These are phyloP conservation scores for Physcia stellaris DNA, from an alignment of 495 filamentous ascomycete genomes.

Conservation along the genomic window DNA sequence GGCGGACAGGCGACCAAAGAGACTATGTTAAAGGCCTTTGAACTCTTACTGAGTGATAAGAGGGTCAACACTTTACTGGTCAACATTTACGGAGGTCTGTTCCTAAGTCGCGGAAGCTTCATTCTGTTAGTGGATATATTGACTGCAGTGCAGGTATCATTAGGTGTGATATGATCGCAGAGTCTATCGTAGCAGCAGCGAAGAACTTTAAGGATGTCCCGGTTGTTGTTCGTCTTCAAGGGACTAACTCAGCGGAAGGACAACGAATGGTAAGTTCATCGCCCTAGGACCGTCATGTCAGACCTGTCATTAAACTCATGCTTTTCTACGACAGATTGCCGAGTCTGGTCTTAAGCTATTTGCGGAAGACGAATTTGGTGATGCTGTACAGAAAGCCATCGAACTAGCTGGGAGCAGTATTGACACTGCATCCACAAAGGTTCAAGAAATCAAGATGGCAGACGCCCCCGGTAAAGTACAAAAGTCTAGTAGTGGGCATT, in stretches of 20 bases:
- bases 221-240: conserved; percentile 68
- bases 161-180: conserved; percentile 73
- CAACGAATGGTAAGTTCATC: too few relatives aligned
- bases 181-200: conserved; percentile 64
- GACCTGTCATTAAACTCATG: too few relatives aligned
- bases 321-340: too few relatives aligned
- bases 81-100: conserved; percentile 77
- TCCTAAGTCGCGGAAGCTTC: too few relatives aligned
- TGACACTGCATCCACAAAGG: too few relatives aligned
- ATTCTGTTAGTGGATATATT: too few relatives aligned
- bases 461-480: too few relatives aligned
- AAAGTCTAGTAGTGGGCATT: too few relatives aligned
- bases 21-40: conserved; percentile 63
- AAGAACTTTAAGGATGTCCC: conserved; percentile 56
- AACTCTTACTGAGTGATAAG: conserved; percentile 53
- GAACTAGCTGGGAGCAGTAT: conserved; percentile 43
- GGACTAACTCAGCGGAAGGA: conserved; percentile 39
- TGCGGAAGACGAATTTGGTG: conserved; percentile 73
- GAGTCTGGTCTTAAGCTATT: conserved; percentile 60
- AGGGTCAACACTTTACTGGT: conserved; percentile 65
- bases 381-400: conserved; percentile 62
- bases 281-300: too few relatives aligned
- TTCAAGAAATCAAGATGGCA: too few relatives aligned
- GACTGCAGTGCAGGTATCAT: conserved; percentile 42
- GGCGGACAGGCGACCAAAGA: conserved; percentile 74